phyloP scores from a whole-genome alignment of 106 monocot genomes.

The Triglochin maritima region DNA sequence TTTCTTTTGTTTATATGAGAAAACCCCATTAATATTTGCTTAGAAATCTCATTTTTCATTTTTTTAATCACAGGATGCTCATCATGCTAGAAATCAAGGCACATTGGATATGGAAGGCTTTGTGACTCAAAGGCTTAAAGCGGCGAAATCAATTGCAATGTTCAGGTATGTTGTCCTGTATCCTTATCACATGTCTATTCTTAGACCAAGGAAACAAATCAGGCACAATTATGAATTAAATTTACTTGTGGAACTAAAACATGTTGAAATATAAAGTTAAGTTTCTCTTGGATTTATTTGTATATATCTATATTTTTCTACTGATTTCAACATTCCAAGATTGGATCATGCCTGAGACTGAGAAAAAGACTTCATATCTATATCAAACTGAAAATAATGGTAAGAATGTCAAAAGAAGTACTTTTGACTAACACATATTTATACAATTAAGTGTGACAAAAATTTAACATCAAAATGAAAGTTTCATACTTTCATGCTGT shows the following conservation, averaged over 20 bases:
- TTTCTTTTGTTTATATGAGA: background rate
- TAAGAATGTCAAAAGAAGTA: too few relatives aligned
- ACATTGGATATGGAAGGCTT: constrained; percentile 60
- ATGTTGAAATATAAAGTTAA: too few relatives aligned
- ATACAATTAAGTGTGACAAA: background rate
- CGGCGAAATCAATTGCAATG: constrained; percentile 34
- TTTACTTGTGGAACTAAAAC: too few relatives aligned
- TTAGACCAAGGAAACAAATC: background rate
- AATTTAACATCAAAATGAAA: background rate
- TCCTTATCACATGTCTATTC: background rate
- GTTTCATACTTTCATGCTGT: background rate
- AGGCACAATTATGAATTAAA: too few relatives aligned
- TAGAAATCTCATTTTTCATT: background rate
- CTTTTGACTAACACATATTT: background rate
- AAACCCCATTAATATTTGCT: background rate
- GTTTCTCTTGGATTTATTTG: background rate
- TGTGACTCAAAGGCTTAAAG: constrained; percentile 44
- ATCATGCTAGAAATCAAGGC: constrained; percentile 45
- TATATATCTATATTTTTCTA: background rate
- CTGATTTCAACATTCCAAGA: too few relatives aligned
- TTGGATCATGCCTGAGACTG: background rate
- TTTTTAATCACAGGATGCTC: constrained; percentile 24
- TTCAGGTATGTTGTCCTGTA: constrained; percentile 21
- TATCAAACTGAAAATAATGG: background rate
- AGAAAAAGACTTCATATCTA: background rate